Conservation (phyloP, 768 basidiomycete genomes). For the Jaapia argillacea region DNA sequence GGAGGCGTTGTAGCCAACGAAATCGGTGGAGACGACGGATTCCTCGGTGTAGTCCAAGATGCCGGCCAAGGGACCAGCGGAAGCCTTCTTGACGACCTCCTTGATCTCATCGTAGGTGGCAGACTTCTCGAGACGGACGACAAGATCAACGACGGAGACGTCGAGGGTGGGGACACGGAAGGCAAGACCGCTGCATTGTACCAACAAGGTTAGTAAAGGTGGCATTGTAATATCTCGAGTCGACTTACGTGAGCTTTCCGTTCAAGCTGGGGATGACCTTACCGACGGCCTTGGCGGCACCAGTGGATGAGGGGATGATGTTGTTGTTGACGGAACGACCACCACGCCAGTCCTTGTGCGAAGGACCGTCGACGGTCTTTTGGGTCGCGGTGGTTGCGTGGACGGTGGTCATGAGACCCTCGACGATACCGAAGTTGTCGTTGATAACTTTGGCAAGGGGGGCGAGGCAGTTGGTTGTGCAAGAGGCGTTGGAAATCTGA, state of each 20-base stretch:
- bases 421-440: slow-evolving; percentile 93
- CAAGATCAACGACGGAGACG: slow-evolving; percentile 97
- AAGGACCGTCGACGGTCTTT: slow-evolving; percentile 92
- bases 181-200: slow-evolving; percentile 59
- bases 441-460: slow-evolving; percentile 96
- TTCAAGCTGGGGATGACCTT: slow-evolving; percentile 95
- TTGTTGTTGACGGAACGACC: slow-evolving; percentile 94
- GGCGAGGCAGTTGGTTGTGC: slow-evolving; percentile 99
- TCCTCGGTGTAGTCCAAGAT: slow-evolving; percentile 92
- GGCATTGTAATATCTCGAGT: background rate
- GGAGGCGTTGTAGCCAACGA: slow-evolving; percentile 68
- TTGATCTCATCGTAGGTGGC: slow-evolving; percentile 91
- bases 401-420: slow-evolving; percentile 98
- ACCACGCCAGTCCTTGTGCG: slow-evolving; percentile 95
- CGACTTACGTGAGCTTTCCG: slow-evolving; percentile 89
- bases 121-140: slow-evolving; percentile 80
- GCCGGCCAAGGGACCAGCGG: slow-evolving; percentile 59
- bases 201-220: background rate
- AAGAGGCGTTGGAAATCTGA: slow-evolving; percentile 95
- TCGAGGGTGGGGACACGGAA: slow-evolving; percentile 98
- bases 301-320: slow-evolving; percentile 98
- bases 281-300: slow-evolving; percentile 98
- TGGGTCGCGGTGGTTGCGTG: slow-evolving; percentile 95
- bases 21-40: slow-evolving; percentile 88
- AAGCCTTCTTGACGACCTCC: slow-evolving; percentile 67